Base-by-base conservation (phyloP, 2,329 filamentous ascomycete species). In the Camillea tinctor region DNA sequence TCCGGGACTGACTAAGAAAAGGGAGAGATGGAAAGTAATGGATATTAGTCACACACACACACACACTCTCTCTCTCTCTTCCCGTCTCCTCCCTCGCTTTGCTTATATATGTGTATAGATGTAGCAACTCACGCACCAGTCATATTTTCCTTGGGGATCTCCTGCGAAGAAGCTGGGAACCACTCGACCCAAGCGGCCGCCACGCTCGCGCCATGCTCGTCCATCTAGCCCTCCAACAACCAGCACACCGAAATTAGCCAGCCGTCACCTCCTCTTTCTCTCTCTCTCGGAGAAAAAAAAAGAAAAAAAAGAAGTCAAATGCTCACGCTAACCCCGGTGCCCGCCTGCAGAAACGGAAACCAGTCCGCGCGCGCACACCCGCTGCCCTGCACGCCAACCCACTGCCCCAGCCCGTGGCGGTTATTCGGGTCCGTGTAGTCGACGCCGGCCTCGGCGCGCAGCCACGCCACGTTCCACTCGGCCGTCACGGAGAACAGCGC, bases 391-490 rank as follows among this genome's bases (percentile, higher is more conserved):
- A 62, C 59, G 17, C 60, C 57, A 5, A 54, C 50, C 55, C 53
- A 58, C 50, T 60, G 58, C 15, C 49, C 50, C 13, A 60, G 44
- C 11, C 7, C n/a, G 52, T 58, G 60, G 4, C 40, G 30, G 20
- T 58, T 57, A 3, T 54, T 19, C 13, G 50, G 50, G 20, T 55
- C 17, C 17, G 36, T 40, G 8, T 57, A 56, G 48, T 58, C 44
- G 19, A 22, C 36, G n/a, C 49, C 19, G 50, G 17, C 1, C 17
- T n/a, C 20, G 11, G n/a, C 22, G 26, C 57, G 50, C 20, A 56
- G 22, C 57, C 58, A 64, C n/a, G 60, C 60, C 4, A 62, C 52
- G 23, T 62, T 59, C 57, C 58, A 62, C 6, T 56, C 56, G 1
- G 54, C 60, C 1, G 60, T 59, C 2, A 57, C 57, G 40, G 57